Conservation (phyloP, 345 rosid species). For the Sonneratia alba region DNA sequence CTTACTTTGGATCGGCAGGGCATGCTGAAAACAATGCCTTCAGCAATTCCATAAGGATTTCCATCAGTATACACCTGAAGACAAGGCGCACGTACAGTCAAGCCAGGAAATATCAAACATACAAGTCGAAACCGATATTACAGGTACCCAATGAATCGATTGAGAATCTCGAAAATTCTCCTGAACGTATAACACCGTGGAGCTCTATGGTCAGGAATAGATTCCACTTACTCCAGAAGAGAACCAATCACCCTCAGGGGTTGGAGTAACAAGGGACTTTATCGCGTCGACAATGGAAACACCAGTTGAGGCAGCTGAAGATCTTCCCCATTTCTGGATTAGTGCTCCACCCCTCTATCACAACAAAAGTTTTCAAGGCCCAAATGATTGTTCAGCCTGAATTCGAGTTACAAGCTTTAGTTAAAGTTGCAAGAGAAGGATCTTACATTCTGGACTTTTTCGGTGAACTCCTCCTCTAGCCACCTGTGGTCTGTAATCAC, state of each 20-base stretch:
- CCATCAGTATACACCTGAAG: slow-evolving; percentile 74
- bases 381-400: neutral
- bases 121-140: neutral
- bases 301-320: slow-evolving; percentile 97
- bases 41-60: slow-evolving; percentile 81
- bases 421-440: neutral
- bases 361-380: neutral
- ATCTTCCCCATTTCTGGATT: slow-evolving; percentile 98
- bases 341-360: slow-evolving; percentile 87
- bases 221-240: slow-evolving; percentile 65
- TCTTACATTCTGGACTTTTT: slow-evolving; percentile 77
- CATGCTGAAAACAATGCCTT: slow-evolving; percentile 90
- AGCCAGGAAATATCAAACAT: neutral
- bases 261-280: slow-evolving; percentile 79
- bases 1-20: slow-evolving; percentile 94
- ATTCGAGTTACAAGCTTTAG: neutral
- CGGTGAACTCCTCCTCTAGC: slow-evolving; percentile 94
- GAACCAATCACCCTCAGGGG: slow-evolving; percentile 96
- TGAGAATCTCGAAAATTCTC: no score
- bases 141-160: neutral
- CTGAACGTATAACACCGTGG: neutral
- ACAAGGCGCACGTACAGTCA: neutral
- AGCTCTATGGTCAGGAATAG: slow-evolving; percentile 1
- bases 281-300: slow-evolving; percentile 89
- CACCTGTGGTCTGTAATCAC: slow-evolving; percentile 84